phyloP scores from a whole-genome alignment of 2,329 filamentous ascomycete species.

The Fusarium sp. region DNA sequence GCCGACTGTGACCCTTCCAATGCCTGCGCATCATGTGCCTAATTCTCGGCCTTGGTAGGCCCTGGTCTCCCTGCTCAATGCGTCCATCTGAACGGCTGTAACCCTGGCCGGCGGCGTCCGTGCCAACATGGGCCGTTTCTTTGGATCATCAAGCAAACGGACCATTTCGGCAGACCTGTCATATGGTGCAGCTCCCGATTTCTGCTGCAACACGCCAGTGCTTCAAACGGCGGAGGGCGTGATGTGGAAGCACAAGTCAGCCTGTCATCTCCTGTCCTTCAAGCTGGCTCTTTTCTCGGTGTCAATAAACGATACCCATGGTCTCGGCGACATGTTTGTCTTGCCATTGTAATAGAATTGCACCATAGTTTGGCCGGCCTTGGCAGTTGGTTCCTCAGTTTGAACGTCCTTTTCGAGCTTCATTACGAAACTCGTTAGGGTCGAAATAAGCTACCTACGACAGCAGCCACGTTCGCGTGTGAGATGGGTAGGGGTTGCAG shows the following conservation, averaged over 20 bases:
- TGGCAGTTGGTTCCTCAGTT: not conserved
- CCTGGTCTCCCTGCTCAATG: conserved; percentile 14
- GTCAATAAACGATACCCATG: conserved; percentile 1
- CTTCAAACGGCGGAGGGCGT: conserved; percentile 18
- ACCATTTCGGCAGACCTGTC: conserved; percentile 36
- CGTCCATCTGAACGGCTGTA: conserved; percentile 11
- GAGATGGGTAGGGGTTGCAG: not conserved
- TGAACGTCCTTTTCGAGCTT: not conserved
- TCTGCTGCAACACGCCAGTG: conserved; percentile 6
- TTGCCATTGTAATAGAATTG: conserved; percentile 14
- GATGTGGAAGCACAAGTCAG: conserved; percentile 23
- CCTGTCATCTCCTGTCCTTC: not conserved
- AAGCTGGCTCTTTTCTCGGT: conserved; percentile 1
- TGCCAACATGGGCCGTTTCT: conserved; percentile 39
- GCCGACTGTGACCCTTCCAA: conserved; percentile 28
- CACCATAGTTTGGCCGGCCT: not conserved
- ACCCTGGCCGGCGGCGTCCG: conserved; percentile 40
- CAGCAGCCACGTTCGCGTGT: not conserved
- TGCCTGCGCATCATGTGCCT: conserved; percentile 38
- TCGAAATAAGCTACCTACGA: not conserved
- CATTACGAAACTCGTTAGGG: not conserved
- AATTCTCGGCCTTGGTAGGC: conserved; percentile 11
- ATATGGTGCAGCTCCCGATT: conserved; percentile 20
- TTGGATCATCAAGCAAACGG: conserved; percentile 27
- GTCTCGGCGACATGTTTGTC: not conserved